Conservation (phyloP, 2,329 filamentous ascomycete genomes). For the Conoideocrella luteorostrata region DNA sequence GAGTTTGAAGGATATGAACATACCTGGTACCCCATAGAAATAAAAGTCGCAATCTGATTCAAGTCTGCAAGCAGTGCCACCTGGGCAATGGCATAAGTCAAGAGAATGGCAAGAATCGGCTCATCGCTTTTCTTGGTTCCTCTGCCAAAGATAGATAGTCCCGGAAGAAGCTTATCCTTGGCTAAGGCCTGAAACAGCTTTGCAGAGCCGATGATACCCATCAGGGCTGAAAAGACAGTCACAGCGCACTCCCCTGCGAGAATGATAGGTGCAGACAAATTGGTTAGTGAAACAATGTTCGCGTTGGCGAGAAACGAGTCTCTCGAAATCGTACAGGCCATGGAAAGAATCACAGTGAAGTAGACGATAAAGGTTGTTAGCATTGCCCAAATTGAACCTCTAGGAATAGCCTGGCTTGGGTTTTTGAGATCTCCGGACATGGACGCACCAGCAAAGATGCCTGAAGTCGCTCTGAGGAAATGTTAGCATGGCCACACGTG, state of each 20-base stretch:
- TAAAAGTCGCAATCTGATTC: slow-evolving; percentile 82
- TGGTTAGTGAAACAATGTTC: slow-evolving; percentile 78
- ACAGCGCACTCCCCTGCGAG: slow-evolving; percentile 78
- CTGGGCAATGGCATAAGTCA: slow-evolving; percentile 72
- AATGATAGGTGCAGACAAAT: slow-evolving; percentile 65
- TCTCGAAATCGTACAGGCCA: slow-evolving; percentile 71
- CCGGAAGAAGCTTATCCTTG: slow-evolving; percentile 71
- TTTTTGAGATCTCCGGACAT: slow-evolving; percentile 85
- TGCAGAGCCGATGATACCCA: slow-evolving; percentile 80
- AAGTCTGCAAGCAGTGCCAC: slow-evolving; percentile 75
- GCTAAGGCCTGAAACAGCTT: slow-evolving; percentile 81
- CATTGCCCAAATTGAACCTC: slow-evolving; percentile 75
- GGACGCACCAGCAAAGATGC: slow-evolving; percentile 66
- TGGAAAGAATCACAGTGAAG: slow-evolving; percentile 66
- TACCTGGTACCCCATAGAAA: slow-evolving; percentile 81
- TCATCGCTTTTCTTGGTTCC: slow-evolving; percentile 68
- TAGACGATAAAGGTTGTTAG: slow-evolving; percentile 71
- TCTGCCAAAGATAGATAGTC: slow-evolving; percentile 65
- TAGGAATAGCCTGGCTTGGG: slow-evolving; percentile 77
- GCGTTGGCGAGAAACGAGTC: slow-evolving; percentile 66
- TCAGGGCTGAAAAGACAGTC: slow-evolving; percentile 77
- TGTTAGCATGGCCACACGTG: slow-evolving; percentile 18
- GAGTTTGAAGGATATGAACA: slow-evolving; percentile 14
- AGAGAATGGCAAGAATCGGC: slow-evolving; percentile 66
- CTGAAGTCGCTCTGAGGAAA: slow-evolving; percentile 37